Evolutionary conservation across 371 early-diverging fungal genomes (phyloP).

Genomic region (Zopfochytrium polystomum): DNA sequence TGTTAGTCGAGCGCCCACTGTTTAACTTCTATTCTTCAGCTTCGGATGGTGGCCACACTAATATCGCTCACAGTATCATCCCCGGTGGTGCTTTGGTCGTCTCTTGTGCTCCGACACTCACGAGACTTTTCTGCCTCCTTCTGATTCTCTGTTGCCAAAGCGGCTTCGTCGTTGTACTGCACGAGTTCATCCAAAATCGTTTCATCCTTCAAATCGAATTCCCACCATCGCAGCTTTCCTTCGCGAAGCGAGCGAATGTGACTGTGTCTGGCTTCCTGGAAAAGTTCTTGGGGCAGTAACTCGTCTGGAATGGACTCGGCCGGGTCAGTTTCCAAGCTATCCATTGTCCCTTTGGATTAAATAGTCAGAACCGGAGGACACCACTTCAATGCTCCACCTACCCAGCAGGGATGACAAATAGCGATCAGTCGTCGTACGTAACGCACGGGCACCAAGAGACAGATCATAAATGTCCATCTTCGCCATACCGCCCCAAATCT

Average conservation of each 20-base stretch:
- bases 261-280: not conserved
- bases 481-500: not conserved
- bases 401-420: slow-evolving; percentile 12
- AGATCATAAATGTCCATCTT: slow-evolving; percentile 11
- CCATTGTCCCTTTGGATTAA: slow-evolving; percentile 6
- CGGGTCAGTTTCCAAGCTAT: slow-evolving; percentile 8
- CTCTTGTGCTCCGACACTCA: too few relatives aligned
- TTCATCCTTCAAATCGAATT: slow-evolving; percentile 11
- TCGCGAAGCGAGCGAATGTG: slow-evolving; percentile 19
- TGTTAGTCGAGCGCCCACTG: too few relatives aligned
- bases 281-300: not conserved
- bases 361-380: not conserved
- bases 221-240: slow-evolving; percentile 27
- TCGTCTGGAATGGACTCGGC: slow-evolving; percentile 1
- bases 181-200: slow-evolving; percentile 4
- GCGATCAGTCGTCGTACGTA: slow-evolving; percentile 13
- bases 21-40: too few relatives aligned
- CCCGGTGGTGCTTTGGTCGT: too few relatives aligned
- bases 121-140: too few relatives aligned
- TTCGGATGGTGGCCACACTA: too few relatives aligned
- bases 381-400: not conserved
- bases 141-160: not conserved
- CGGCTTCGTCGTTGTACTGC: slow-evolving; percentile 6
- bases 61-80: too few relatives aligned
- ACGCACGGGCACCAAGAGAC: slow-evolving; percentile 12